Evolutionary conservation across 345 rosid species (phyloP), one percentile per base, ranked within the genome.

Genomic region (Combretum micranthum): DNA sequence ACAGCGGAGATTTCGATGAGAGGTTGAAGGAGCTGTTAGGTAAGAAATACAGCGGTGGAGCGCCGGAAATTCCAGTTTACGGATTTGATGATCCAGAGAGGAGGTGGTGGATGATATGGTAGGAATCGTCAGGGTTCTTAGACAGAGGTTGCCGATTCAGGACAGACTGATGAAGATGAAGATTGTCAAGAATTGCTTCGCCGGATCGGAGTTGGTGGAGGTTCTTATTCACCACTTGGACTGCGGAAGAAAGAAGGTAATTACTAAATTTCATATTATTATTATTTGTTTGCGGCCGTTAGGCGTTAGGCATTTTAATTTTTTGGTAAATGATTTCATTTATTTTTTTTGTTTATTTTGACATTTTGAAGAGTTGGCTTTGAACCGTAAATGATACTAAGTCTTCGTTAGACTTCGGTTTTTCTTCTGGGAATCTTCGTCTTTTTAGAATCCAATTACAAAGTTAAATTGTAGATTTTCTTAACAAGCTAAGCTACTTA

Each of bases 101-200:
- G 80, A 72, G 47, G 65, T 46, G 12, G 62, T 4, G 44, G 99
- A 87, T 53, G 89, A 79, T 56, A 61, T 75, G 79, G 57, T 76
- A 26, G 69, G 51, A 8, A 67, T 74, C 9, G 82, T 80, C 3
- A 85, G 58, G 77, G 64, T 85, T 20, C 25, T 93, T 67, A 77
- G 96, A 54, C 86, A 79, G 72, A 75, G 64, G 53, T 63, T 93
- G 60, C 94, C 91, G 5, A 87, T 89, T 44, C 83, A 87, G 67
- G 97, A 93, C 60, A 89, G 94, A 17, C 64, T 89, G 65, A 62
- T 79, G 79, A 93, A 74, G 92, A 80, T 93, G 97, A 89, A 83
- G 81, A 76, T 93, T 25, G 87, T 83, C 2, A 83, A 80, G 69
- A 89, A 83, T 44, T 93, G 99, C 76, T 93, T 89, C 64, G 57